Conservation (phyloP, 1,139 yeast species). For the Nakaseomyces delphensis region DNA sequence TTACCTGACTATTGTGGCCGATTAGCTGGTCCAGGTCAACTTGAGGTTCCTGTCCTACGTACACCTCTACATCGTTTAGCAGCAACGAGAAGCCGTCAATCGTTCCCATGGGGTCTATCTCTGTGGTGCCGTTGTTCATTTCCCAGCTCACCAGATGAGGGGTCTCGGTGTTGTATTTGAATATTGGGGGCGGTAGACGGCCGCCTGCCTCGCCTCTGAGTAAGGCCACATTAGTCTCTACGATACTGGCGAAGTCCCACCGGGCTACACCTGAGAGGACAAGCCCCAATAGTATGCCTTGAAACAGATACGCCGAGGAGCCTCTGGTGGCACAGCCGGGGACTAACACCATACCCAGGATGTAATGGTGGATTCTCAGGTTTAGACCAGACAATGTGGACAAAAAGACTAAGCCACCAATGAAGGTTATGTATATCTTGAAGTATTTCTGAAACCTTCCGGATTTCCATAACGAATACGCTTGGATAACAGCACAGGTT, state of each 20-base stretch:
- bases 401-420: conserved; percentile 40
- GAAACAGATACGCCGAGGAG: conserved; percentile 58
- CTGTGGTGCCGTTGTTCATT: conserved; percentile 7
- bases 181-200: conserved; percentile 46
- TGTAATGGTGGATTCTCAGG: conserved; percentile 81
- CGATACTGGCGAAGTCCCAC: conserved; percentile 90
- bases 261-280: conserved; percentile 77
- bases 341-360: conserved; percentile 63
- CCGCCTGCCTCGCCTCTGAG: conserved; percentile 72
- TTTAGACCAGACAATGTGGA: conserved; percentile 59
- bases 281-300: conserved; percentile 76
- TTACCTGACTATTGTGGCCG: conserved; percentile 30
- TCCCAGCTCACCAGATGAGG: conserved; percentile 26
- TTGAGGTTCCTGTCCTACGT: conserved; percentile 44
- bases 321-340: conserved; percentile 88
- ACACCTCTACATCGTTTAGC: conserved; percentile 72
- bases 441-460: conserved; percentile 60
- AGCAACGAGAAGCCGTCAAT: conserved; percentile 51
- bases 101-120: conserved; percentile 9
- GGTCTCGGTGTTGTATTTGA: conserved; percentile 25
- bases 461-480: conserved; percentile 68
- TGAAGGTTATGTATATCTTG: conserved; percentile 42
- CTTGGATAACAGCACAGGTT: conserved; percentile 60
- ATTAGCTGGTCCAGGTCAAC: conserved; percentile 39
- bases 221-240: conserved; percentile 64